A percentile compares a stretch with the other conserved stretches of the same genome.
Evolutionary conservation across 441 rosid genomes (phyloP).

Genomic region (Pelargonium cotyledonis): DNA sequence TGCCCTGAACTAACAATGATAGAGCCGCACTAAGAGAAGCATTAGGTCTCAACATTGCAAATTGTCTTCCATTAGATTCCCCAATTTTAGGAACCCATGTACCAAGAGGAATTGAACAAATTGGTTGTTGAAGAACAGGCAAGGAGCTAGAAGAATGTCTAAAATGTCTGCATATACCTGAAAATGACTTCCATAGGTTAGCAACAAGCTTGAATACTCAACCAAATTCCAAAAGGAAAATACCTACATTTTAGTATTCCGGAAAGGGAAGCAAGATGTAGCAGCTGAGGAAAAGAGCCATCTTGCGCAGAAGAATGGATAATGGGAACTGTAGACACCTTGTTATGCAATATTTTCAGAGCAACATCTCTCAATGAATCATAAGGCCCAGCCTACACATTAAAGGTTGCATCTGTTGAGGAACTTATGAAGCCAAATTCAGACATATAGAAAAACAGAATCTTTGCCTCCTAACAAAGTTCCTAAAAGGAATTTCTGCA

Average conservation of each 20-base stretch:
- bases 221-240: constrained; percentile 19
- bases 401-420: not conserved
- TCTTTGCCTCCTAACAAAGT: too few species aligned
- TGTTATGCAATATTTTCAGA: constrained; percentile 44
- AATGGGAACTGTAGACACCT: constrained; percentile 46
- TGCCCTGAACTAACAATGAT: constrained; percentile 54
- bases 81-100: constrained; percentile 62
- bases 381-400: constrained; percentile 51
- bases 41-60: constrained; percentile 50
- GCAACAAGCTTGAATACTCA: constrained; percentile 11
- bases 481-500: too few species aligned
- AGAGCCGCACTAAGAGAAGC: constrained; percentile 54
- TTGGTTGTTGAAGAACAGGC: constrained; percentile 50
- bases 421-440: not conserved
- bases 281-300: constrained; percentile 54
- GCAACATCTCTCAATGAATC: constrained; percentile 51
- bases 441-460: too few species aligned
- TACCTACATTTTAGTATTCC: constrained; percentile 57
- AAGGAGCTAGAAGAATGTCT: constrained; percentile 45
- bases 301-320: constrained; percentile 44
- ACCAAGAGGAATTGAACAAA: constrained; percentile 44
- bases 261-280: constrained; percentile 57
- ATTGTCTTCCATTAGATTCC: constrained; percentile 44
- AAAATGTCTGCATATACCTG: constrained; percentile 64
- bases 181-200: constrained; percentile 20